These are phyloP conservation scores for Gastrolobium villosum DNA, from an alignment of 306 rosid genomes.

Conservation along the genomic window DNA sequence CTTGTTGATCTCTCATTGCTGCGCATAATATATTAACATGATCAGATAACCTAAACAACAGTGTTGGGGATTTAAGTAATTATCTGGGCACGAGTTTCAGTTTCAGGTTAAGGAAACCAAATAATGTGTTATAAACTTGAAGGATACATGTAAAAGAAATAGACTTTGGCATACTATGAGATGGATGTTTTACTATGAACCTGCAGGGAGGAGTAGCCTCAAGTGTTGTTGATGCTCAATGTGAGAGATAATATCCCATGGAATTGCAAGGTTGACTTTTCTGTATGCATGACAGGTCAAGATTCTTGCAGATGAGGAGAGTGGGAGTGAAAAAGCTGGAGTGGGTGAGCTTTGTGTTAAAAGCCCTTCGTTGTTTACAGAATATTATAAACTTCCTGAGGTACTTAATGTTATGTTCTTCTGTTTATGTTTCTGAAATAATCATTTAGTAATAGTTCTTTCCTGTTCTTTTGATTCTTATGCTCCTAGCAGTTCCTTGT, in stretches of 20 bases:
- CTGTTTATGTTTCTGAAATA: slow-evolving; percentile 32
- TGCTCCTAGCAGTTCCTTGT: slow-evolving; percentile 5
- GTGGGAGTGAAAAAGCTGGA: slow-evolving; percentile 40
- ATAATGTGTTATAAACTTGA: slow-evolving; percentile 26
- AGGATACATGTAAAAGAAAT: slow-evolving; percentile 22
- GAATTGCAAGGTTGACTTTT: slow-evolving; percentile 31
- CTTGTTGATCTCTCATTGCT: slow-evolving; percentile 37
- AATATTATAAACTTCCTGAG: slow-evolving; percentile 94
- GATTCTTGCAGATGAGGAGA: slow-evolving; percentile 65
- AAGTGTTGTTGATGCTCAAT: slow-evolving; percentile 9
- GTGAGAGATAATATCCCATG: slow-evolving; percentile 26
- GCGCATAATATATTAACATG: slow-evolving; percentile 21
- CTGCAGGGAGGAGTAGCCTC: not conserved
- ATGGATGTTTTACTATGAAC: slow-evolving; percentile 29
- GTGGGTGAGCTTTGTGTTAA: slow-evolving; percentile 87
- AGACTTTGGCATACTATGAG: slow-evolving; percentile 3
- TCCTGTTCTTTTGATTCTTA: slow-evolving; percentile 23
- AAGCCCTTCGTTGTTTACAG: slow-evolving; percentile 86
- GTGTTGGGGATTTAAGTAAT: slow-evolving; percentile 26
- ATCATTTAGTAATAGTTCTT: slow-evolving; percentile 8
- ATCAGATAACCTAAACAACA: slow-evolving; percentile 31
- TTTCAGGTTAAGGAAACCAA: slow-evolving; percentile 33
- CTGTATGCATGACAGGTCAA: slow-evolving; percentile 64
- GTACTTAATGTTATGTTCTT: slow-evolving; percentile 53
- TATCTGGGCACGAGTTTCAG: slow-evolving; percentile 24